These are phyloP conservation scores for Cotoneaster glaucophyllus DNA, from an alignment of 306 rosid genomes.

Conservation along the genomic window DNA sequence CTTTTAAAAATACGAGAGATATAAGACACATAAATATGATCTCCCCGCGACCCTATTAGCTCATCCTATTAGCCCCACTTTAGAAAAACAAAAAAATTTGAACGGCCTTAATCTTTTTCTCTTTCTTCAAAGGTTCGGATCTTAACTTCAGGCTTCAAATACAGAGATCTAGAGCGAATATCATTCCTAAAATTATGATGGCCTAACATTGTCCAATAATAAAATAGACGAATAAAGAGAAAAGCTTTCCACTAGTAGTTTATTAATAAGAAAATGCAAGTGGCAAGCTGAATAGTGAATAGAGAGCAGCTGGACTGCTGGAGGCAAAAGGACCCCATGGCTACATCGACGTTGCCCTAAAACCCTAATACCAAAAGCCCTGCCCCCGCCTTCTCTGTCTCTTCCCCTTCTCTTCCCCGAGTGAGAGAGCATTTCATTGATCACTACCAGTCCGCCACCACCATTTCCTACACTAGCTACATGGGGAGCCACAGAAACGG, in stretches of 20 bases:
- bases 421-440: neutral
- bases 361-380: neutral
- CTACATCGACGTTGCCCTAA: slow-evolving; percentile 39
- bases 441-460: neutral
- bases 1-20: no score
- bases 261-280: neutral
- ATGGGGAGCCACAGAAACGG: slow-evolving; percentile 73
- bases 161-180: no score
- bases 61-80: no score
- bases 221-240: neutral
- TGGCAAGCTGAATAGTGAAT: neutral
- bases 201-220: no score
- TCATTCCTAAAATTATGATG: no score
- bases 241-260: neutral
- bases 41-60: no score
- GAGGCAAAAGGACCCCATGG: neutral
- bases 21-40: no score
- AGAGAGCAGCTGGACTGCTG: neutral
- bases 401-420: neutral
- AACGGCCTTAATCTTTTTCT: no score
- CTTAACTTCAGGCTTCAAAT: no score
- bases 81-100: no score
- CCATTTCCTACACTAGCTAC: neutral
- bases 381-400: no score
- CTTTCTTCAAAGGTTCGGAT: no score